phyloP scores from a whole-genome alignment of 2,329 filamentous ascomycete species.

The Fusarium mexicanum region DNA sequence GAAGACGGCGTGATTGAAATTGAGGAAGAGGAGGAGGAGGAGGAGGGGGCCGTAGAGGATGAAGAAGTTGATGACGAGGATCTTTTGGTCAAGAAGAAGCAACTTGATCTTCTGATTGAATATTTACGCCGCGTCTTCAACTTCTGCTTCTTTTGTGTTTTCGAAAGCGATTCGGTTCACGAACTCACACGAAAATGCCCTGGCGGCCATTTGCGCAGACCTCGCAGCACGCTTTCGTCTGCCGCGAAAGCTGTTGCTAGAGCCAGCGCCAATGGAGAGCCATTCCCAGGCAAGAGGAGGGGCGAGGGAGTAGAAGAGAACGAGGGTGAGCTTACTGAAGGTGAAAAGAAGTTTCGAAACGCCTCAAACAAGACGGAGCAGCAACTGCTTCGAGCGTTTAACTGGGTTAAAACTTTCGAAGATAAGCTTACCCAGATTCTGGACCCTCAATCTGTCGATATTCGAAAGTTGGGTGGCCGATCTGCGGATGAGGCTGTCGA shows the following conservation, averaged over 20 bases:
- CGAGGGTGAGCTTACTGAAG: constrained; percentile 56
- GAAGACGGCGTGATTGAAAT: constrained; percentile 74
- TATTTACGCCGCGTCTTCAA: constrained; percentile 97
- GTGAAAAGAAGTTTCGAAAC: constrained; percentile 78
- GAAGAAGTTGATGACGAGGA: constrained; percentile 94
- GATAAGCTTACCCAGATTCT: constrained; percentile 94
- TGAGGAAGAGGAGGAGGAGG: constrained; percentile 81
- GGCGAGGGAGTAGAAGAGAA: constrained; percentile 71
- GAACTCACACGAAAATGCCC: constrained; percentile 96
- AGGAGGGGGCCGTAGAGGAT: constrained; percentile 81
- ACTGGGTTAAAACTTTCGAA: constrained; percentile 99
- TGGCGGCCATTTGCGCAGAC: constrained; percentile 94
- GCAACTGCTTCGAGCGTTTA: constrained; percentile 93
- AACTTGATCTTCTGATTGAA: constrained; percentile 93
- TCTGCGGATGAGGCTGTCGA: constrained; percentile 85
- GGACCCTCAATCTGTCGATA: constrained; percentile 86
- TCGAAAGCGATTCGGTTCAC: constrained; percentile 96
- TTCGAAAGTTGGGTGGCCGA: constrained; percentile 91
- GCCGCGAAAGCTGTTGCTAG: constrained; percentile 85
- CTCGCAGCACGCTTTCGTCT: constrained; percentile 83
- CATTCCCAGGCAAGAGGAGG: constrained; percentile 86
- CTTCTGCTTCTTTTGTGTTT: constrained; percentile 99
- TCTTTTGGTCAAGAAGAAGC: constrained; percentile 92
- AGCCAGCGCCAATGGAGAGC: constrained; percentile 83
- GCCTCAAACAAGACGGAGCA: constrained; percentile 82